Conservation (phyloP, 352 stramenopile species). For the Phytophthora vignae region DNA sequence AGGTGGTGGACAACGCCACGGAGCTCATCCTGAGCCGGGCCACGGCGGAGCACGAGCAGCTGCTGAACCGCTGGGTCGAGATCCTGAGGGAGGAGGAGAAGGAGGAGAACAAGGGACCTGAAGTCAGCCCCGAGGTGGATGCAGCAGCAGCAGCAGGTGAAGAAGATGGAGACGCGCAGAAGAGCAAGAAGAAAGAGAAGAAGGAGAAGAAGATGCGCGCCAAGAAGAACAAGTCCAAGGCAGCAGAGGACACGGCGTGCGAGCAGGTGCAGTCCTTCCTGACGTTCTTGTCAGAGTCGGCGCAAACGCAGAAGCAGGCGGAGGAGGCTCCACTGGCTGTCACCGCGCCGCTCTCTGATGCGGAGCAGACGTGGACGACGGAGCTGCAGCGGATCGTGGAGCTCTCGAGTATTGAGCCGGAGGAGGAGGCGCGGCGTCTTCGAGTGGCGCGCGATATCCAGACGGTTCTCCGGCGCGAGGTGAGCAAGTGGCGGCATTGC, state of each 20-base stretch:
- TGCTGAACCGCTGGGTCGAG: slow-evolving; percentile 58
- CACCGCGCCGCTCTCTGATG: slow-evolving; percentile 1
- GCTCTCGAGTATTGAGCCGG: slow-evolving; percentile 49
- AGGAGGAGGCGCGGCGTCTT: slow-evolving; percentile 53
- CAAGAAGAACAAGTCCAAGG: slow-evolving; percentile 37
- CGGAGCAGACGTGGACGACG: slow-evolving; percentile 27
- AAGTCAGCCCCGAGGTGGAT: slow-evolving; percentile 14
- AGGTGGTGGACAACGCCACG: slow-evolving; percentile 73
- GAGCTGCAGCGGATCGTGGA: slow-evolving; percentile 57
- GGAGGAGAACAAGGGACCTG: slow-evolving; percentile 25
- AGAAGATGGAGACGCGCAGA: not conserved
- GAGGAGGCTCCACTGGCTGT: slow-evolving; percentile 6
- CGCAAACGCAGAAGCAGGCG: slow-evolving; percentile 7
- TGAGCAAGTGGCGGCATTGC: slow-evolving; percentile 59
- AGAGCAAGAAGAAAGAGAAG: slow-evolving; percentile 38
- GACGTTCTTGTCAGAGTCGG: slow-evolving; percentile 54
- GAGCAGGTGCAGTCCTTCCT: slow-evolving; percentile 63
- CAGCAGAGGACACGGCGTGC: slow-evolving; percentile 37
- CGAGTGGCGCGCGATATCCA: slow-evolving; percentile 56
- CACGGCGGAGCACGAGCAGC: slow-evolving; percentile 32
- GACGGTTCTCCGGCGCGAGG: slow-evolving; percentile 44
- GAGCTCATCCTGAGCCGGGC: slow-evolving; percentile 70
- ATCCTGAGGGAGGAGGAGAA: slow-evolving; percentile 38
- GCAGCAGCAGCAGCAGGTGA: not conserved
- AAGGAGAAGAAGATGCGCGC: slow-evolving; percentile 38